Base-by-base conservation (phyloP, 306 rosid genomes). In the Rosa lucieae region DNA sequence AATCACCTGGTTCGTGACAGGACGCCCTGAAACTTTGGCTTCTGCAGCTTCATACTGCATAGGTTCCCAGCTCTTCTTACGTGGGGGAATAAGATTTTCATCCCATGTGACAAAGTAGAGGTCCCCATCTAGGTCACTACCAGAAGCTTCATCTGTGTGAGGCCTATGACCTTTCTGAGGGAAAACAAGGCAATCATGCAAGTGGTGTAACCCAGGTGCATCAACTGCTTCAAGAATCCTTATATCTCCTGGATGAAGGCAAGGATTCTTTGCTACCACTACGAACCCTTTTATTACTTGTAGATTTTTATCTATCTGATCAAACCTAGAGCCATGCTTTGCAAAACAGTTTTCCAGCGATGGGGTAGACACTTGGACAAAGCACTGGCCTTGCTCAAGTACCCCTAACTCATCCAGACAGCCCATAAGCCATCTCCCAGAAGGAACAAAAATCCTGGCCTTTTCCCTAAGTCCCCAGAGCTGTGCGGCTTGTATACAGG, bases 91-190 rank as follows among this genome's bases (percentile, higher is more conserved):
- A 67, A 93, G 93, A 82, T 85, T 85, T 77, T 85, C 89, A 88
- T 92, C 97, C 98, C 97, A 95, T 8, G 98, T 95, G 77, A 87
- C 93, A 84, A 95, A 95, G 86, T 95, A 95, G 13, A 92, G 92
- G 75, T 95, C 99, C 63, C 94, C 98, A 15, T 95, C 98, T 72
- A 92, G 93, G 87, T 92, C 99, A 84, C 98, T 92, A 82, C 97
- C 99, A 84, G 98, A 92, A 83, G 99, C 98, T 85, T 95, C 99
- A 82, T 94, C 73, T 56, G 97, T 49, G 80, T 94, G 99, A 21
- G 99, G 97, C 78, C 99, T 85, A 52, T 92, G 89, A 55, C 98
- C 99, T 48, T 92, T 91, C 76, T 89, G 99, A 29, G 99, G 98
- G 84, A 95, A 95, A 79, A 95, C 86, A 53, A 91, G 86, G 77